These are phyloP conservation scores for Amanita polypyramis DNA, from an alignment of 768 basidiomycete genomes.

Conservation along the genomic window DNA sequence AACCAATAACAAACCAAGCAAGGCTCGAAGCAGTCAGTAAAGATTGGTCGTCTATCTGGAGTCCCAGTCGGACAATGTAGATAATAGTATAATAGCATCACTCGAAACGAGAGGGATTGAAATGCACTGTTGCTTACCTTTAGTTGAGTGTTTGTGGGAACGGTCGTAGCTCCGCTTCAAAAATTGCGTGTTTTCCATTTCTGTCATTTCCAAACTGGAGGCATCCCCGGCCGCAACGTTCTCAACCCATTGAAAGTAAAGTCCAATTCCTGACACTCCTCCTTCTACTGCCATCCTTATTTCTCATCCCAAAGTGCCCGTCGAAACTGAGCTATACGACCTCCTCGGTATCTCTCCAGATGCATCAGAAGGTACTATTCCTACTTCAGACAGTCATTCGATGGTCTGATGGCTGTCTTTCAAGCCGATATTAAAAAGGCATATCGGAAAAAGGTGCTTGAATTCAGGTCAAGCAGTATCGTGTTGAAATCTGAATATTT, in stretches of 20 bases:
- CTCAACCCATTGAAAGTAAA: slow-evolving; percentile 2
- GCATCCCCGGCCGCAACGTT: not conserved
- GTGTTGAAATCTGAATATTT: slow-evolving; percentile 13
- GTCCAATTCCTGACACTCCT: slow-evolving; percentile 1
- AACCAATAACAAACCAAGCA: slow-evolving; percentile 9
- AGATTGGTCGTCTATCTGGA: slow-evolving; percentile 40
- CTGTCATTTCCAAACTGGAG: slow-evolving; percentile 5
- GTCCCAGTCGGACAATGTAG: slow-evolving; percentile 84
- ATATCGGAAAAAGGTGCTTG: slow-evolving; percentile 78
- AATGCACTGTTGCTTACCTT: slow-evolving; percentile 12
- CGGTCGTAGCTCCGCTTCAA: slow-evolving; percentile 25
- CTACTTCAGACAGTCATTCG: not conserved
- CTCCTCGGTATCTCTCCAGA: slow-evolving; percentile 62
- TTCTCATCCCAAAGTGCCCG: slow-evolving; percentile 37
- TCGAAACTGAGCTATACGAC: slow-evolving; percentile 81
- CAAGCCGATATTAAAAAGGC: slow-evolving; percentile 87
- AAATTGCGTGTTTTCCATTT: slow-evolving; percentile 13
- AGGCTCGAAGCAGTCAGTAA: slow-evolving; percentile 15
- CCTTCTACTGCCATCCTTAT: not conserved
- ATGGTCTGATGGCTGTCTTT: slow-evolving; percentile 11
- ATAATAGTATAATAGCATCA: slow-evolving; percentile 63
- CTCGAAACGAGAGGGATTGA: slow-evolving; percentile 12
- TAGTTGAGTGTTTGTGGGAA: not conserved
- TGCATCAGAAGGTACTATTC: slow-evolving; percentile 56
- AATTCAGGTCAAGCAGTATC: slow-evolving; percentile 9